Evolutionary conservation across 768 basidiomycete species (phyloP), one percentile per base, ranked within the genome.

Genomic region (Kwoniella sp.): DNA sequence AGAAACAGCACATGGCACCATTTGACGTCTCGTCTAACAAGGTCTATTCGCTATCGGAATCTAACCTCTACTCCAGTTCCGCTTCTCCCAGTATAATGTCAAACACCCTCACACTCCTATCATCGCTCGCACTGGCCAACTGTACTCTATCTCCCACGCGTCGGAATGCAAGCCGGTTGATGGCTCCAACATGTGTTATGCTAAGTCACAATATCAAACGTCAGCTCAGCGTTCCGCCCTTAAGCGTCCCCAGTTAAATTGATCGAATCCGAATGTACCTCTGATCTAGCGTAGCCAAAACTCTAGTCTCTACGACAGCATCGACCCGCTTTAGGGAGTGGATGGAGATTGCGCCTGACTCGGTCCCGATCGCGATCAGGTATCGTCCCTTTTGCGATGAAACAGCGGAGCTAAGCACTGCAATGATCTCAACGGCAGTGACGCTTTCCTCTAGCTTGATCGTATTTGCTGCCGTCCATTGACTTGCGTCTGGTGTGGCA

Each of bases 91-190:
- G 15, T 25, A 34, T 37, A 25, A 63, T 26, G 26, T 83, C 84
- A 81, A 87, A 82, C 83, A 95, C 84, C 81, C 87, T 89, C 82
- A 94, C 83, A 84, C 90, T 90, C 84, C 91, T 88, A 85, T 97
- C 94, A 83, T 95, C 92, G 80, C 91, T 91, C 74, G 92, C 92
- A 64, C 88, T 92, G 34, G 92, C 94, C 58, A 97, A 85, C 65
- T 87, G 84, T 62, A 78, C n/a, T 37, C 26, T 55, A 13, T 54
- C 55, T 12, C 41, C 61, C 48, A 17, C 31, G 11, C 88, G 87
- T 38, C 89, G 85, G 91, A 92, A 97, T n/a, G 87, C 84, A 61
- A 96, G 82, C 63, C 86, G 86, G 72, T 93, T 87, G 55, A 97
- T 85, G 61, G 92, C 89, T 67, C 87, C 86, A 37, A 89, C 84